Base-by-base conservation (phyloP, 768 basidiomycete genomes). In the Imleria badia region DNA sequence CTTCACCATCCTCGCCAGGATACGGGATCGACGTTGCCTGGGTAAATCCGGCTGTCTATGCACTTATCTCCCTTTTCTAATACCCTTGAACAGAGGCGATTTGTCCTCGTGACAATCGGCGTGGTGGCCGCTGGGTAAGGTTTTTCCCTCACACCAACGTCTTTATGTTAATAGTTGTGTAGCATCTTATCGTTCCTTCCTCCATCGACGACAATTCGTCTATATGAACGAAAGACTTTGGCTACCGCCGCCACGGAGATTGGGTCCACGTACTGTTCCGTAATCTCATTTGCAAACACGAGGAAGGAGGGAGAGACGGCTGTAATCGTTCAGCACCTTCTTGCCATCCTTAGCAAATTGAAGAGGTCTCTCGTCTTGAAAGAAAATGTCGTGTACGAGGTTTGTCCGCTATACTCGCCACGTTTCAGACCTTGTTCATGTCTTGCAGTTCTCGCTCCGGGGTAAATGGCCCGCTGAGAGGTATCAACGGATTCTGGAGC, bases 381-480 rank as follows among this genome's bases (percentile, higher is more conserved):
- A 51, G 68, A 74, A 6, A 89, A 89, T 63, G 80, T 81, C 19
- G 72, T 79, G 1, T 89, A 89, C 54, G 88, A 89, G 78, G 87
- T 86, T 31, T 11, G 75, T 51, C 36, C 33, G 31, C 23, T 22
- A 19, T 14, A 46, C 20, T 39, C 1, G 1, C 33, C 14, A 56
- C 22, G 35, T 48, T 19, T 56, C 55, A 20, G 9, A 10, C 13
- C 15, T 29, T 35, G 10, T 47, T 58, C 6, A 59, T 30, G 17
- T 19, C 11, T 26, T 49, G 9, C 62, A 93, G 85, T 83, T 91
- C 66, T 91, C 90, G 0, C 69, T 94, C 22, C 71, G 83, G 48
- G 92, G 91, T 1, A 74, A 78, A 59, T 94, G 90, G 92, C 92
- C 92, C 1, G 80, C 81, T n/a, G 73, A 87, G 52, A 73, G 92